Evolutionary conservation across 2,329 filamentous ascomycete species (phyloP).

Genomic region (Alternaria longipes): DNA sequence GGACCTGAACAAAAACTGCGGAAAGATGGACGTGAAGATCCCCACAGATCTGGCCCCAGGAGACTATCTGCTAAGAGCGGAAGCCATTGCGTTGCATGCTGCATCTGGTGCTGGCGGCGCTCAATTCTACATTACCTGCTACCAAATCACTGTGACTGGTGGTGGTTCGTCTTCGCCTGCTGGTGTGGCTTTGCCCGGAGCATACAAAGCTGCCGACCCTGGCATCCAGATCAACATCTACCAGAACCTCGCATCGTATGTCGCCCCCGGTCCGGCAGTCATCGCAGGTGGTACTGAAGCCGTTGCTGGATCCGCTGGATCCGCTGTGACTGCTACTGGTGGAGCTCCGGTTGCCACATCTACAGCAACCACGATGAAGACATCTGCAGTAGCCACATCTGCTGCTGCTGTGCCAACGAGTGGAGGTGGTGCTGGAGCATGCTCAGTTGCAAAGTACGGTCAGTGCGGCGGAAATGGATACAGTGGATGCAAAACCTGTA

Average conservation of each 20-base stretch:
- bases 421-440: slow-evolving; percentile 23
- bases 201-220: slow-evolving; percentile 67
- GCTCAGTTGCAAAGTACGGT: slow-evolving; percentile 33
- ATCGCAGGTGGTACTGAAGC: slow-evolving; percentile 41
- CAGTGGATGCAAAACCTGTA: slow-evolving; percentile 16
- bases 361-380: slow-evolving; percentile 23
- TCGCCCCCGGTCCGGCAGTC: slow-evolving; percentile 61
- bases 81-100: slow-evolving; percentile 68
- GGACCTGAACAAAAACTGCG: slow-evolving; percentile 57
- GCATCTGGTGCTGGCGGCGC: slow-evolving; percentile 55
- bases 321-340: slow-evolving; percentile 29
- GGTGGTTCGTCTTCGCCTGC: slow-evolving; percentile 57
- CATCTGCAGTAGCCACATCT: slow-evolving; percentile 14
- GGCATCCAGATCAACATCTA: slow-evolving; percentile 72
- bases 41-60: slow-evolving; percentile 63
- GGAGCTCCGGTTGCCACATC: slow-evolving; percentile 24
- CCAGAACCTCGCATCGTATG: slow-evolving; percentile 56
- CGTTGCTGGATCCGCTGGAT: slow-evolving; percentile 40
- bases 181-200: slow-evolving; percentile 61
- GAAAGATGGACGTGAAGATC: slow-evolving; percentile 62
- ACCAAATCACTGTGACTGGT: slow-evolving; percentile 69
- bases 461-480: slow-evolving; percentile 45
- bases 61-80: slow-evolving; percentile 60
- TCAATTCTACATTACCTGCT: slow-evolving; percentile 59
- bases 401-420: slow-evolving; percentile 25